Evolutionary conservation across 768 basidiomycete species (phyloP).

Genomic region (Tephrocybe sp.): DNA sequence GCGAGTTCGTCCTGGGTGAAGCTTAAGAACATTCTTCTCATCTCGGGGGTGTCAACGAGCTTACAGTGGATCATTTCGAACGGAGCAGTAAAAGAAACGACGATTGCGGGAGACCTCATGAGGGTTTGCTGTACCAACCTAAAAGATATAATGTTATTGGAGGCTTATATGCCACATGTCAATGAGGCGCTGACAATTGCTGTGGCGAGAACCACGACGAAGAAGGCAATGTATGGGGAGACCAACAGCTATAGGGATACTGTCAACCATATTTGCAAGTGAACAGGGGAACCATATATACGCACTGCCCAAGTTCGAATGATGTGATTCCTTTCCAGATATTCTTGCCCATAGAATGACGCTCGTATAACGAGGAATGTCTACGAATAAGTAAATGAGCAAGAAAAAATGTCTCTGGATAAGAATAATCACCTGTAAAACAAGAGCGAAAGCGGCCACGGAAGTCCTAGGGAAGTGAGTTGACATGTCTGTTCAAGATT

Average conservation of each 20-base stretch:
- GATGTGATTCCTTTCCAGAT: slow-evolving; percentile 31
- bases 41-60: slow-evolving; percentile 3
- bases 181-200: slow-evolving; percentile 37
- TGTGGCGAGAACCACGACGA: slow-evolving; percentile 36
- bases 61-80: slow-evolving; percentile 35
- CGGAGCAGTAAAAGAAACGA: slow-evolving; percentile 52
- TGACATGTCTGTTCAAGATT: not conserved
- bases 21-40: not conserved
- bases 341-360: slow-evolving; percentile 30
- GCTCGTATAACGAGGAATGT: slow-evolving; percentile 43
- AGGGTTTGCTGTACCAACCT: slow-evolving; percentile 40
- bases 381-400: slow-evolving; percentile 22
- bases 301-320: slow-evolving; percentile 38
- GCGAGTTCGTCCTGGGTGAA: slow-evolving; percentile 36
- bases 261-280: too few species aligned
- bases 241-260: slow-evolving; percentile 48
- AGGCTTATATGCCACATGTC: not conserved
- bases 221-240: slow-evolving; percentile 39
- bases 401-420: not conserved
- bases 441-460: slow-evolving; percentile 37
- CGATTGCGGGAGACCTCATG: slow-evolving; percentile 39
- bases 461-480: slow-evolving; percentile 31
- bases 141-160: not conserved
- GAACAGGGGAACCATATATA: too few species aligned
- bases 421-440: slow-evolving; percentile 34